Conservation (phyloP, 768 basidiomycete species). For the Lentinula sp. region DNA sequence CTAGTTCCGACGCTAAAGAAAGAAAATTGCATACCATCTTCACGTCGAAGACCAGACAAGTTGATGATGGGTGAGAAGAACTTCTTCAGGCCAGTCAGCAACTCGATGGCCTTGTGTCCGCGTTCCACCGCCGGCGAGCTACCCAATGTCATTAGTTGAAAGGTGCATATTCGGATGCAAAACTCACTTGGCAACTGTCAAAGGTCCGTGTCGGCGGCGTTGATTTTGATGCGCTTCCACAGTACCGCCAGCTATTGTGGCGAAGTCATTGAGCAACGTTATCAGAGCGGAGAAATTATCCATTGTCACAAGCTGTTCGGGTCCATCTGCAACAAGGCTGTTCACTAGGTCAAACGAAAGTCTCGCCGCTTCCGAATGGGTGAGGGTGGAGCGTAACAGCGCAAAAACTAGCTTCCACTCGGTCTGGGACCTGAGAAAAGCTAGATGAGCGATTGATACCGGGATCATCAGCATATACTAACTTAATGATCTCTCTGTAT, state of each 20-base stretch:
- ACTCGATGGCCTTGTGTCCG: slow-evolving; percentile 77
- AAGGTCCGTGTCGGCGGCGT: slow-evolving; percentile 42
- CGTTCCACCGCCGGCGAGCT: slow-evolving; percentile 78
- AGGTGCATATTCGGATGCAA: not conserved
- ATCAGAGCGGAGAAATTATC: slow-evolving; percentile 83
- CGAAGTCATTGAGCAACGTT: slow-evolving; percentile 82
- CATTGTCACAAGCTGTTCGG: slow-evolving; percentile 50
- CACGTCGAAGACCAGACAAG: slow-evolving; percentile 29
- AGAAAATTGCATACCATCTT: slow-evolving; percentile 29
- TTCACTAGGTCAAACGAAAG: slow-evolving; percentile 77
- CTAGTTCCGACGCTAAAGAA: not conserved
- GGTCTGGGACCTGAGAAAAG: slow-evolving; percentile 64
- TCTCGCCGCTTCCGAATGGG: slow-evolving; percentile 83
- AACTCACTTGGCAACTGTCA: slow-evolving; percentile 46
- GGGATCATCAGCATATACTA: not conserved
- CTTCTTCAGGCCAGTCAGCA: slow-evolving; percentile 67
- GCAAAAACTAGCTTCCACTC: slow-evolving; percentile 95
- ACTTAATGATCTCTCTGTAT: slow-evolving; percentile 69
- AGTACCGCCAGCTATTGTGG: slow-evolving; percentile 56
- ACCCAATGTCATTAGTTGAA: not conserved
- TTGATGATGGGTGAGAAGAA: slow-evolving; percentile 57
- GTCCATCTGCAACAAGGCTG: slow-evolving; percentile 56
- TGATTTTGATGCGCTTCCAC: slow-evolving; percentile 53
- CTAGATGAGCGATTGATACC: not conserved
- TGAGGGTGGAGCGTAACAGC: slow-evolving; percentile 76